Conservation (phyloP, 805 yeast species). For the Nakazawaea laoshanensis region DNA sequence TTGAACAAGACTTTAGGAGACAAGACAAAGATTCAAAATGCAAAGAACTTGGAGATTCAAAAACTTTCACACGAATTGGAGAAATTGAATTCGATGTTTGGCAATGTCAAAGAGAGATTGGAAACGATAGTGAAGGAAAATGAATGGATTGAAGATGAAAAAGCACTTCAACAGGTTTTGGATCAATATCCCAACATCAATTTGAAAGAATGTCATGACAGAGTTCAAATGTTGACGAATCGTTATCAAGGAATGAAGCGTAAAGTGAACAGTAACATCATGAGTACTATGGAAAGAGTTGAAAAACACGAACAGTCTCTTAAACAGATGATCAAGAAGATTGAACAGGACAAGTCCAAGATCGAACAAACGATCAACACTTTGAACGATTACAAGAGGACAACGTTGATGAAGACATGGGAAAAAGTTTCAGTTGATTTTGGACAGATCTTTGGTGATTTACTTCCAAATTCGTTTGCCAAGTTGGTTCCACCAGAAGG, state of each 20-base stretch:
- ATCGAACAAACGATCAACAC: conserved; percentile 82
- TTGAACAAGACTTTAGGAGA: conserved; percentile 35
- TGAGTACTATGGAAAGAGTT: conserved; percentile 86
- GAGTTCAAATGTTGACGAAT: conserved; percentile 46
- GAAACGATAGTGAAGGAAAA: conserved; percentile 42
- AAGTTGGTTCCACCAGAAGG: conserved; percentile 76
- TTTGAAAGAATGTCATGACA: conserved; percentile 51
- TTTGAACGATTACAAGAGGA: conserved; percentile 76
- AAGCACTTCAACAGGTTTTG: conserved; percentile 45
- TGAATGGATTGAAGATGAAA: conserved; percentile 69
- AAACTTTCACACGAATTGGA: conserved; percentile 47
- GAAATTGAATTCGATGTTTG: conserved; percentile 30
- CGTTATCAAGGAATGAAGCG: conserved; percentile 64
- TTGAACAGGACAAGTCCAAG: conserved; percentile 81
- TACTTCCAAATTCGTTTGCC: conserved; percentile 85
- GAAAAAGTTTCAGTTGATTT: conserved; percentile 81
- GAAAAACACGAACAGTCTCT: conserved; percentile 79
- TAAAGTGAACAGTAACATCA: conserved; percentile 76
- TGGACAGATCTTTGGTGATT: conserved; percentile 82
- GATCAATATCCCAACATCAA: conserved; percentile 57
- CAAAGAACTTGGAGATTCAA: conserved; percentile 43
- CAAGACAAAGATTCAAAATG: conserved; percentile 35
- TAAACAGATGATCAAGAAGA: conserved; percentile 73
- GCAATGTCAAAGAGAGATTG: conserved; percentile 27
- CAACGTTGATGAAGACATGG: conserved; percentile 79